Base-by-base conservation (phyloP, 2,329 filamentous ascomycete genomes). In the Trichoderma sp. region DNA sequence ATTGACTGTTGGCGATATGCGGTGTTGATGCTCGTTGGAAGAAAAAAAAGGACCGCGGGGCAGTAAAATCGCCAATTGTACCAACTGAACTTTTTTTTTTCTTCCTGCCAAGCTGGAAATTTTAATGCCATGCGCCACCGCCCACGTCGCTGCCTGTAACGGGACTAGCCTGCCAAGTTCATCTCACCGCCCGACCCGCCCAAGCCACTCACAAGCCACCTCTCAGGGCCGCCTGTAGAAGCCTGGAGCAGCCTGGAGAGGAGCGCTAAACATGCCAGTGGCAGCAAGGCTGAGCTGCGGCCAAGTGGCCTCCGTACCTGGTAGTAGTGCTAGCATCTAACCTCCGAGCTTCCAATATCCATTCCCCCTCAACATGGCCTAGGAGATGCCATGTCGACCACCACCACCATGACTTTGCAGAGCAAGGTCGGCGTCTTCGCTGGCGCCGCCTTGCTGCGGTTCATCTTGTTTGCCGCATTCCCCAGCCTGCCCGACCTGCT, bases 401-500 rank as follows among this genome's bases (percentile, higher is more conserved):
- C 73, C 72, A 77, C 73, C 72, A 79, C 71, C 73, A 81, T 81
- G 79, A 79, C 79, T 72, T 74, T 79, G 73, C 79, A 76, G 78
- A 78, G 78, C 75, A 82, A 81, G 74, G 78, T 78, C 71, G 79
- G 81, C 76, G 86, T 97, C 69, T 97, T 94, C 78, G 85, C 85
- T 70, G 88, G 89, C 64, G 95, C 94, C 69, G 90, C 92, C 68
- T 86, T 90, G 71, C 84, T 98, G 74, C 90, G 96, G 74, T 85
- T 98, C 70, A 81, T 93, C 68, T 87, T 98, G 65, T 94, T 94
- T 78, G 84, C 90, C 69, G 84, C 89, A 69, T 97, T 97, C 77
- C 94, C 96, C 71, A 88, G 87, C 46, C 85, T 99, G 51, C 92
- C 95, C 64, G 90, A 94, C 78, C 85, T 97, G 71, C 85, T 99